Conservation (phyloP, 1,139 yeast species). For the Wickerhamomyces sp. region DNA sequence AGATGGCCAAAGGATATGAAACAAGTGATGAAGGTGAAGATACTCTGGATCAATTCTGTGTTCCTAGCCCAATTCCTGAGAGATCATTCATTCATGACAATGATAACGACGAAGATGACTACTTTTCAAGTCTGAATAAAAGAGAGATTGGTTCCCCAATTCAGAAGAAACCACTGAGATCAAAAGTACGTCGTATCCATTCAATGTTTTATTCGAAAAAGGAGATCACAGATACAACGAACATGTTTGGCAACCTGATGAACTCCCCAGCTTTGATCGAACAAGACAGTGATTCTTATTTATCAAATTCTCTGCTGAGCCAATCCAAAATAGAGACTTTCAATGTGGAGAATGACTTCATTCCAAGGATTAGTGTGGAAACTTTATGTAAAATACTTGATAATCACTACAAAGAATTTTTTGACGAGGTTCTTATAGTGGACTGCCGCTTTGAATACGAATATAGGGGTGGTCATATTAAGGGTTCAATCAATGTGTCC, state of each 20-base stretch:
- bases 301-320: slow-evolving; percentile 27
- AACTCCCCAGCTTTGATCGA: slow-evolving; percentile 11
- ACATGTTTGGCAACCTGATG: slow-evolving; percentile 24
- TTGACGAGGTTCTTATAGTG: slow-evolving; percentile 58
- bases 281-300: slow-evolving; percentile 12
- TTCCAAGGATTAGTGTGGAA: slow-evolving; percentile 68
- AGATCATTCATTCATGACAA: slow-evolving; percentile 6
- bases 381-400: slow-evolving; percentile 61
- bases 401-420: slow-evolving; percentile 49
- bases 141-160: slow-evolving; percentile 28
- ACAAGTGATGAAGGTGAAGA: slow-evolving; percentile 12
- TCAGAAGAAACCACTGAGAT: slow-evolving; percentile 25
- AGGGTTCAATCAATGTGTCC: slow-evolving; percentile 74
- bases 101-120: slow-evolving; percentile 4
- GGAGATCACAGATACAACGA: slow-evolving; percentile 29
- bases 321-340: slow-evolving; percentile 43
- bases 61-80: slow-evolving; percentile 25
- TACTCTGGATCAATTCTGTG: slow-evolving; percentile 21
- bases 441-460: slow-evolving; percentile 95
- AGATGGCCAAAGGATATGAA: slow-evolving; percentile 8
- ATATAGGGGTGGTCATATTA: slow-evolving; percentile 87
- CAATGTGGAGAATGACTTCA: slow-evolving; percentile 49
- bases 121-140: slow-evolving; percentile 14
- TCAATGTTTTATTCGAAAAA: slow-evolving; percentile 55
- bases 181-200: slow-evolving; percentile 55